phyloP scores from a whole-genome alignment of 2,329 filamentous ascomycete genomes.

The Blastomyces percursus region DNA sequence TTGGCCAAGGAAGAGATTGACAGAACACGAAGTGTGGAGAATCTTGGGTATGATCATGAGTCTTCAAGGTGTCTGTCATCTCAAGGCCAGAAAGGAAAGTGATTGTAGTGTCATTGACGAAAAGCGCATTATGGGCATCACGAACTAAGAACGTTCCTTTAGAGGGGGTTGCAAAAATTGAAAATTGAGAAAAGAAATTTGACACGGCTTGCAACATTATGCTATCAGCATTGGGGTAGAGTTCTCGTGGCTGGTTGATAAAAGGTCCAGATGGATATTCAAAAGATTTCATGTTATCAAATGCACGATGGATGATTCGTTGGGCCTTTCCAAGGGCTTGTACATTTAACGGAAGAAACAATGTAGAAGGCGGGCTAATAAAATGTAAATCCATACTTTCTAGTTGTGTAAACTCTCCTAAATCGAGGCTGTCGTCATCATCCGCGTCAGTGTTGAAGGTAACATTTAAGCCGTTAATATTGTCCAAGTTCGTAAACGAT shows the following conservation, averaged over 20 bases:
- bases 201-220: not conserved
- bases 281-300: not conserved
- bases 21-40: not conserved
- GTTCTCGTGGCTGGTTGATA: not conserved
- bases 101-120: conserved; percentile 1
- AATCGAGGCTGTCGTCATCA: conserved; percentile 6
- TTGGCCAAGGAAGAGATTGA: not conserved
- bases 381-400: conserved; percentile 15
- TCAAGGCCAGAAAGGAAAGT: conserved; percentile 2
- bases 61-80: not conserved
- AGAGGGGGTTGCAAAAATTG: not conserved
- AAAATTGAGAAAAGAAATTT: not conserved
- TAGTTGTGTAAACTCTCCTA: conserved; percentile 10
- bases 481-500: not conserved
- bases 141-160: not conserved
- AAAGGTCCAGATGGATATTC: not conserved
- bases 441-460: conserved; percentile 3
- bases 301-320: not conserved
- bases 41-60: not conserved
- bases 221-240: not conserved
- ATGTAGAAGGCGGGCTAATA: conserved; percentile 5
- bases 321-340: conserved; percentile 1
- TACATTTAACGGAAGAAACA: conserved; percentile 4
- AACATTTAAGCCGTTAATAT: not conserved
- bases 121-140: not conserved